A percentile compares a stretch with the other conserved stretches of the same genome.
Conservation (phyloP, 1,284 basidiomycete genomes). For the Meira miltonrushii region DNA sequence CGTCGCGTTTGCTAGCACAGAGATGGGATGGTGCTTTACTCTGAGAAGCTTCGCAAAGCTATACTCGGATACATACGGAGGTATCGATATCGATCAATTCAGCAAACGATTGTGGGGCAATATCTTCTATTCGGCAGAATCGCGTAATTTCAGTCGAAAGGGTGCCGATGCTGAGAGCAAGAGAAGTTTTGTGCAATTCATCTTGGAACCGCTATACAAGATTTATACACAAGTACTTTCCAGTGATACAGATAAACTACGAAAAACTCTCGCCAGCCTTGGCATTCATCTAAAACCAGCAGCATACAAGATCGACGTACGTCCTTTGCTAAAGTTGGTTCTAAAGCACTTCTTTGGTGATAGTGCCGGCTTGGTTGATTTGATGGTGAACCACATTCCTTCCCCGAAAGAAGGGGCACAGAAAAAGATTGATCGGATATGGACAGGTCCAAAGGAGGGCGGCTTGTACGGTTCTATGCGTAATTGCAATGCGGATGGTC, state of each 20-base stretch:
- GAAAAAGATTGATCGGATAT: conserved; percentile 61
- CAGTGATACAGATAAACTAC: conserved; percentile 78
- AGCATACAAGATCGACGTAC: conserved; percentile 96
- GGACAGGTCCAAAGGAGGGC: conserved; percentile 27
- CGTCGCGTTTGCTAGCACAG: conserved; percentile 91
- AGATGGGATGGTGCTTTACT: conserved; percentile 97
- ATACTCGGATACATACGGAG: conserved; percentile 79
- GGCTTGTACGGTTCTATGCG: conserved; percentile 66
- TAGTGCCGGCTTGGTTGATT: conserved; percentile 79
- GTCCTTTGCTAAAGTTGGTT: conserved; percentile 86
- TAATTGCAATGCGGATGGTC: conserved; percentile 74
- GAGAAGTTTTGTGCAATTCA: conserved; percentile 90
- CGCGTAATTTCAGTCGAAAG: conserved; percentile 82
- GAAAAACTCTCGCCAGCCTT: conserved; percentile 71
- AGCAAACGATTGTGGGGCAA: conserved; percentile 95
- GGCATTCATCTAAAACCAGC: conserved; percentile 84
- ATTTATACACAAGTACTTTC: conserved; percentile 89
- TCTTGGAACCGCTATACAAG: conserved; percentile 94
- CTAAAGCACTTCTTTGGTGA: conserved; percentile 89
- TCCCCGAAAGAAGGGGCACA: conserved; percentile 69
- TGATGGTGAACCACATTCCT: conserved; percentile 84
- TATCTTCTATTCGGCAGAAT: conserved; percentile 80
- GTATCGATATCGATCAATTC: conserved; percentile 59
- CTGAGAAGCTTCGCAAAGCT: conserved; percentile 88
- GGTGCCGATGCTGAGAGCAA: conserved; percentile 72